Conservation (phyloP, 148 eudicot genomes). For the Silene conica region DNA sequence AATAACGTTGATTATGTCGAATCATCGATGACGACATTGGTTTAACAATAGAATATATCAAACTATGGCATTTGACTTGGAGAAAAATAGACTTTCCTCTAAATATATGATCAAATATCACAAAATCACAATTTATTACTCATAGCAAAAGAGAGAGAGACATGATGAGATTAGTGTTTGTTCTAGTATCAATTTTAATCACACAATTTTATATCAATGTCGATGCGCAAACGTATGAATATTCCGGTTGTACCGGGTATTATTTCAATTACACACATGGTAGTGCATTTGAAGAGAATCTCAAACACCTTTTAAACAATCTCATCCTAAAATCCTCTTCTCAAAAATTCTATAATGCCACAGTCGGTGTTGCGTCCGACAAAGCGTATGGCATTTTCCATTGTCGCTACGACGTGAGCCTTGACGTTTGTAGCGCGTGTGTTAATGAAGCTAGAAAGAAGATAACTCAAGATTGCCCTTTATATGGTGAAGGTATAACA, state of each 20-base stretch:
- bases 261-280: constrained; percentile 1
- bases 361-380: neutral
- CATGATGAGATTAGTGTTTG: neutral
- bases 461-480: constrained; percentile 1
- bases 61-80: too few species aligned
- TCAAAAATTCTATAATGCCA: constrained; percentile 5
- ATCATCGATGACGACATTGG: too few species aligned
- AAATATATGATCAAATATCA: too few species aligned
- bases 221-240: neutral
- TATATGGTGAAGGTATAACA: neutral
- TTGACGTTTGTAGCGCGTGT: neutral
- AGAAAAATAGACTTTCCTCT: too few species aligned
- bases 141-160: too few species aligned
- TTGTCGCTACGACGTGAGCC: constrained; percentile 4
- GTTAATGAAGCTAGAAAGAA: neutral
- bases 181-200: neutral
- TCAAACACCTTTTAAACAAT: neutral
- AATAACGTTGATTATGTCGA: too few species aligned
- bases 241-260: neutral
- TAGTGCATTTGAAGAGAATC: constrained; percentile 5
- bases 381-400: constrained; percentile 5
- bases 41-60: too few species aligned
- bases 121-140: too few species aligned
- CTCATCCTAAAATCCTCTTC: constrained; percentile 6
- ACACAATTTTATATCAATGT: neutral